A percentile compares a stretch with the other conserved stretches of the same genome.
Evolutionary conservation across 139 green algal genomes (phyloP).

Genomic region (Chlamydomonas incerta): DNA sequence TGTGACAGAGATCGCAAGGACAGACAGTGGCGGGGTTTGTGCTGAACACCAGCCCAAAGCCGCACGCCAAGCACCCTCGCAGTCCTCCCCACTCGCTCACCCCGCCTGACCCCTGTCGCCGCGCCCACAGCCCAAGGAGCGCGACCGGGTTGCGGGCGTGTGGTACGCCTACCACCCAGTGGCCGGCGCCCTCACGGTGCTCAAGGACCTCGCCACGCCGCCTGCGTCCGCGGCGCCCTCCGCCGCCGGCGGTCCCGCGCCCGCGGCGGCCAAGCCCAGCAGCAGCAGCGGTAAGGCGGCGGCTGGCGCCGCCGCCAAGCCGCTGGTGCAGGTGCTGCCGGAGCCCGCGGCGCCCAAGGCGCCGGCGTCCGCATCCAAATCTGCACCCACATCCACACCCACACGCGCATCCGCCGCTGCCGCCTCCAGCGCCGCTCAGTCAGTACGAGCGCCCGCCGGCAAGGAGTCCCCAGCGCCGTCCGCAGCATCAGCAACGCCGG

Average conservation of each 20-base stretch:
- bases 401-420: too few relatives aligned
- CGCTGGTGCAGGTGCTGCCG: slow-evolving; percentile 6
- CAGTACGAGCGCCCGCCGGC: too few relatives aligned
- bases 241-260: not conserved
- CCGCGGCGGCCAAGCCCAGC: not conserved
- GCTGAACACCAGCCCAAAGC: too few relatives aligned
- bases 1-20: too few relatives aligned
- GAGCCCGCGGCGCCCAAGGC: not conserved
- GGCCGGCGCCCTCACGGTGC: slow-evolving; percentile 73
- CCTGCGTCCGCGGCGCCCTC: not conserved
- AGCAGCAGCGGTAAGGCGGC: too few relatives aligned
- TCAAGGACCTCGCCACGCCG: not conserved
- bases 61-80: too few relatives aligned
- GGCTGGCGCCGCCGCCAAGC: not conserved
- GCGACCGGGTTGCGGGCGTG: slow-evolving; percentile 63
- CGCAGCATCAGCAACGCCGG: not conserved
- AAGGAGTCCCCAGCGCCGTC: not conserved
- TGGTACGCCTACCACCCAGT: slow-evolving; percentile 78
- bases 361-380: not conserved
- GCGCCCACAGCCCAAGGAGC: slow-evolving; percentile 49
- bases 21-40: too few relatives aligned
- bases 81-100: too few relatives aligned
- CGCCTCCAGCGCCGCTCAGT: not conserved
- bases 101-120: not conserved
- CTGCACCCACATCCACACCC: too few relatives aligned